These are phyloP conservation scores for Daldinia caldariorum DNA, from an alignment of 495 filamentous ascomycete genomes.

Conservation along the genomic window DNA sequence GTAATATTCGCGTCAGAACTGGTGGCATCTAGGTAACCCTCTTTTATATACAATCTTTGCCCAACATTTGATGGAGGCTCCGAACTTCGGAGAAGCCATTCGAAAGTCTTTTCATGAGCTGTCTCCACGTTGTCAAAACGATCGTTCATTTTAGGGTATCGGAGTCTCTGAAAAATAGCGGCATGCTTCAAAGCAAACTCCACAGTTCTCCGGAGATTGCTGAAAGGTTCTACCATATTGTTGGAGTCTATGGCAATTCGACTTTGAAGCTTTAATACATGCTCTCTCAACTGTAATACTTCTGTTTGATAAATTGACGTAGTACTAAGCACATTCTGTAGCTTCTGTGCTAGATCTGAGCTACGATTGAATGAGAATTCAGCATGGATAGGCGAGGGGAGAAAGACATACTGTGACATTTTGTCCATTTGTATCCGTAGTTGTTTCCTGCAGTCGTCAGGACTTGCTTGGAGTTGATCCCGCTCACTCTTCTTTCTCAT, in stretches of 20 bases:
- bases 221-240: background rate
- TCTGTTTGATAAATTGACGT: background rate
- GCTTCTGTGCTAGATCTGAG: background rate
- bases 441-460: background rate
- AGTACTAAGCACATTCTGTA: background rate
- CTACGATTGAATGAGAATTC: background rate
- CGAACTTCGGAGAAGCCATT: background rate
- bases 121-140: background rate
- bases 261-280: background rate
- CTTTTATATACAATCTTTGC: too few species aligned
- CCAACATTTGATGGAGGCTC: background rate
- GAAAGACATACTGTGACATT: background rate
- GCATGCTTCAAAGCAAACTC: background rate
- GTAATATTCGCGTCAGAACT: background rate
- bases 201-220: background rate
- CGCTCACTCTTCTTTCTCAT: background rate
- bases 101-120: background rate
- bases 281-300: background rate
- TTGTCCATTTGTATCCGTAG: background rate
- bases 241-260: background rate
- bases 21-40: background rate
- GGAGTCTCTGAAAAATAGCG: background rate
- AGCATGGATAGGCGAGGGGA: background rate
- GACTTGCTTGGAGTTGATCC: background rate
- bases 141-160: background rate